These are phyloP conservation scores for Liriodendron chinense DNA, from an alignment of 164 flowering plant species.

Conservation along the genomic window DNA sequence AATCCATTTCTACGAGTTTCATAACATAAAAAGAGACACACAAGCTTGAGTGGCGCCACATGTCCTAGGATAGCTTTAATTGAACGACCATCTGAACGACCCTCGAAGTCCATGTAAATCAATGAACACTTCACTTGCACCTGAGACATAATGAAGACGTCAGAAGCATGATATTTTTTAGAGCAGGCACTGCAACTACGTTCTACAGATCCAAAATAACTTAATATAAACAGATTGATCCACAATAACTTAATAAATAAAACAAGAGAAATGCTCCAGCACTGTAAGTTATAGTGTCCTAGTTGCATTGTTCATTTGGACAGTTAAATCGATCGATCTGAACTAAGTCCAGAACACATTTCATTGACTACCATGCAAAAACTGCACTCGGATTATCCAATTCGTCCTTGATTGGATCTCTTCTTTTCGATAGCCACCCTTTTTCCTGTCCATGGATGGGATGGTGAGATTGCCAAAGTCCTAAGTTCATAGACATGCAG, in stretches of 20 bases:
- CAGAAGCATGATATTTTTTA: not conserved
- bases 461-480: too few species aligned
- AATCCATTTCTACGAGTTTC: not conserved
- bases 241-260: not conserved
- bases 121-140: slow-evolving; percentile 88
- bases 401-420: too few species aligned
- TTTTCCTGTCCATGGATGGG: too few species aligned
- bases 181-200: not conserved
- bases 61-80: slow-evolving; percentile 86
- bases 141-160: slow-evolving; percentile 31
- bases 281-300: too few species aligned
- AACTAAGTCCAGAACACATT: too few species aligned
- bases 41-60: slow-evolving; percentile 93
- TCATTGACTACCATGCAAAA: too few species aligned
- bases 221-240: not conserved
- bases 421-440: too few species aligned
- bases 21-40: slow-evolving; percentile 26
- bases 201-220: not conserved
- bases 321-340: too few species aligned
- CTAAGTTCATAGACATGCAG: not conserved
- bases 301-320: too few species aligned
- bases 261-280: not conserved
- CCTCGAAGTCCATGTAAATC: slow-evolving; percentile 88
- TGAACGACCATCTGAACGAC: slow-evolving; percentile 97
- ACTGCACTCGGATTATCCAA: too few species aligned